phyloP scores from a whole-genome alignment of 306 rosid species.

The Rosa chinensis region DNA sequence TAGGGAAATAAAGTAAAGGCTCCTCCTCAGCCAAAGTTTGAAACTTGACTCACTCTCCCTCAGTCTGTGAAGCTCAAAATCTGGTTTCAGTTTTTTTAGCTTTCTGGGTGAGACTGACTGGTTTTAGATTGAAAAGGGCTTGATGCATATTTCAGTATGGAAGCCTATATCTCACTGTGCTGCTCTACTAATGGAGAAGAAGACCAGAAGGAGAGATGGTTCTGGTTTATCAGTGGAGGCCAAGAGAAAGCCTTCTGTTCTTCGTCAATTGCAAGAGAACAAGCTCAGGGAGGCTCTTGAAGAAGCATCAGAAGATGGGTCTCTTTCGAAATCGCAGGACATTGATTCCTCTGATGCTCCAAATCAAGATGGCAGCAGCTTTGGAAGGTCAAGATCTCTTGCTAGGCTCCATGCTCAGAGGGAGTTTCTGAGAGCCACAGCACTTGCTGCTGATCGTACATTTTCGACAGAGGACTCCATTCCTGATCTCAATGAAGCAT shows the following conservation, averaged over 20 bases:
- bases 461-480: conserved; percentile 67
- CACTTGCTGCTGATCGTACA: conserved; percentile 78
- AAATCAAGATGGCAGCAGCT: conserved; percentile 56
- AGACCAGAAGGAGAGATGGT: conserved; percentile 61
- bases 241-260: conserved; percentile 63
- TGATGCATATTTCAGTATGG: conserved; percentile 95
- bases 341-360: conserved; percentile 63
- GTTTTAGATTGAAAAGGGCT: conserved; percentile 24
- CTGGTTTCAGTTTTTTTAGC: conserved; percentile 30
- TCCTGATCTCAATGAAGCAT: conserved; percentile 65
- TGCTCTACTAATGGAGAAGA: conserved; percentile 81
- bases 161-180: conserved; percentile 98
- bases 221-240: conserved; percentile 43
- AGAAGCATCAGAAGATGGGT: conserved; percentile 96
- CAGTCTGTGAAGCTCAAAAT: conserved; percentile 16
- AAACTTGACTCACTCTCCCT: conserved; percentile 22
- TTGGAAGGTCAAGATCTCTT: conserved; percentile 86
- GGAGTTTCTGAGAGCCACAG: conserved; percentile 85
- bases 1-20: conserved; percentile 42
- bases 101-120: not conserved
- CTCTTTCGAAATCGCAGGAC: conserved; percentile 68
- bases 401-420: conserved; percentile 93
- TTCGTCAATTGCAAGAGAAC: conserved; percentile 82
- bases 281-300: conserved; percentile 96
- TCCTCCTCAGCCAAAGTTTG: conserved; percentile 32